Evolutionary conservation across 2,329 filamentous ascomycete genomes (phyloP), one percentile per base, ranked within the genome.

Genomic region (Exophiala xenobiotica): DNA sequence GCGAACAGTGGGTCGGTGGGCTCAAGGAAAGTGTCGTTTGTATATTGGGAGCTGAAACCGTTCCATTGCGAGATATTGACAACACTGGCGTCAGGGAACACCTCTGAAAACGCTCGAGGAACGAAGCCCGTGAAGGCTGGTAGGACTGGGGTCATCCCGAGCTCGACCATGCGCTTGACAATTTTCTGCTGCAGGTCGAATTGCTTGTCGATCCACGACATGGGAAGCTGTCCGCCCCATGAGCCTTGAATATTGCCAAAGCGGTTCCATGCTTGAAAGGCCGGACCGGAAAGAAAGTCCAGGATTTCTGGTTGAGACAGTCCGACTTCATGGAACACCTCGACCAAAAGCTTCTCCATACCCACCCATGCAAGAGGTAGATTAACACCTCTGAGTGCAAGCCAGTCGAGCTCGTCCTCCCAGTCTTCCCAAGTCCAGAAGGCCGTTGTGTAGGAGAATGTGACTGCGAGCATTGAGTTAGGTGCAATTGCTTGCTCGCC

Each of bases 351-450:
- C 62, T 78, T 77, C 53, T 80, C 77, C 8, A 71, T 68, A 4
- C 77, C 77, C 3, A 76, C 71, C 76, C 76, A 79, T 3, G 77
- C 76, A 1, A 79, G 67, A 3, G 75, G 74, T 3, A 79, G 63
- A 52, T 79, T 79, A 41, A 79, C 64, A 27, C 76, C 76, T n/a
- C 71, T 71, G 2, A 79, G 67, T 4, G 76, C 76, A 49, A 78
- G 67, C 76, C 77, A 79, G 60, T 79, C 77, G 4, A 79, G 69
- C 53, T 78, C 67, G 2, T 70, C 63, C 60, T 79, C 76, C 76
- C 77, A 79, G 39, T 79, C 77, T 29, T 74, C 65, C 76, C 76
- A 79, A n/a, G 63, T 65, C 74, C 75, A 79, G 61, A 77, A 79
- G 0, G 75, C 70, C 3, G 70, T 64, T 2, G 74, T 77, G 56